A percentile compares a stretch with the other conserved stretches of the same genome.
phyloP scores from a whole-genome alignment of 768 basidiomycete species.

The Coprinellus aureogranulatus region DNA sequence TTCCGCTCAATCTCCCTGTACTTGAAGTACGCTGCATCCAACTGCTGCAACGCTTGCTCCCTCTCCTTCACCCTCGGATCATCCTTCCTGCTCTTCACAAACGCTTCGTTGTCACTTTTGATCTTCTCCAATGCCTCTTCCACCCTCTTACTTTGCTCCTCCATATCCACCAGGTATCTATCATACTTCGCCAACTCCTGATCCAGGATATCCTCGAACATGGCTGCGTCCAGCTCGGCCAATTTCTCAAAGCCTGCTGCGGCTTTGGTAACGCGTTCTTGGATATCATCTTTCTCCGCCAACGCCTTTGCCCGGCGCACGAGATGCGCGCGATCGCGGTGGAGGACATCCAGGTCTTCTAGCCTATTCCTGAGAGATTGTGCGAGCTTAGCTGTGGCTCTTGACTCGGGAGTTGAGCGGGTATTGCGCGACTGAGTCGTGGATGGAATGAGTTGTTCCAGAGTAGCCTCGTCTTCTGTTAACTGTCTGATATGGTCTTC shows the following conservation, averaged over 20 bases:
- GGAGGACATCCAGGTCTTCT: conserved; percentile 77
- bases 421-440: conserved; percentile 42
- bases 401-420: conserved; percentile 36
- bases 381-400: conserved; percentile 59
- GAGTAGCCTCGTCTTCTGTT: conserved; percentile 59
- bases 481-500: conserved; percentile 68
- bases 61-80: conserved; percentile 77
- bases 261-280: conserved; percentile 60
- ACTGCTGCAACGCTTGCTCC: conserved; percentile 75
- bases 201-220: conserved; percentile 84
- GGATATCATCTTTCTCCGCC: conserved; percentile 71
- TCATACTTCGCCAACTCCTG: conserved; percentile 82
- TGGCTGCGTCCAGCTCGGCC: conserved; percentile 71
- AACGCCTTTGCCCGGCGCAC: conserved; percentile 63
- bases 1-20: conserved; percentile 84
- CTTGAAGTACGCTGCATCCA: conserved; percentile 84
- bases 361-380: conserved; percentile 70
- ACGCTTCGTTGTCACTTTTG: conserved; percentile 67
- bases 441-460: conserved; percentile 69
- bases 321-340: conserved; percentile 56
- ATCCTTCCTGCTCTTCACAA: conserved; percentile 73
- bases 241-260: conserved; percentile 66
- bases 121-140: conserved; percentile 63
- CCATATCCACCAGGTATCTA: conserved; percentile 61
- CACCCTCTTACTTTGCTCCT: conserved; percentile 56